Evolutionary conservation across 106 monocot genomes (phyloP), one percentile per base, ranked within the genome.

Genomic region (Acanthochlamys bracteata): DNA sequence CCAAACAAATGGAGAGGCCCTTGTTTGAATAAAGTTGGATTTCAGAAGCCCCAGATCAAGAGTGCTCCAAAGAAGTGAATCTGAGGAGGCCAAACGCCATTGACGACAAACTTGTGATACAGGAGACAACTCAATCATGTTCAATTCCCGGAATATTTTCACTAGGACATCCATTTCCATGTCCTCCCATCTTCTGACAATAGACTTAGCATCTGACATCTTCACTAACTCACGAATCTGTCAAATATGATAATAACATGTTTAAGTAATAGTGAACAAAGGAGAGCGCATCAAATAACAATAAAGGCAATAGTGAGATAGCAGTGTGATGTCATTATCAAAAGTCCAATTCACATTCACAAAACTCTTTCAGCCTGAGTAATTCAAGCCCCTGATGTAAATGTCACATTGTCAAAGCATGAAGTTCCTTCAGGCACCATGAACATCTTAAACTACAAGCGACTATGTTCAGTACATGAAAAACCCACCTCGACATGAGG

Each of bases 91-190:
- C 61, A 71, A 65, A 19, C 77, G 82, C 95, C 95, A 95, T 23
- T 71, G 75, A 25, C 75, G 86, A 61, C 90, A 95, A 65, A 95
- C 90, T 69, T 76, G 82, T 58, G 95, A 87, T 41, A 82, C 90
- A 1, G 87, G 87, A 56, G 75, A 76, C 51, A 90, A 51, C 52
- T 95, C 84, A 21, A 90, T 80, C 84, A 95, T 82, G 73, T 95
- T 90, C 19, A 95, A 61, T 46, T 78, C 76, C 71, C 84, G 86
- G 63, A 95, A 90, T 61, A 95, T 90, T 74, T 90, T 90, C 21
- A 90, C 84, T 27, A 95, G 72, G 39, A 86, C 86, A 66, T 95
- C 94, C 19, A 74, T 81, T 65, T 95, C 90, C 86, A 90, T 84
- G 22, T 90, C 90, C 57, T 90, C 94, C 94, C 90, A 95, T 74